These are phyloP conservation scores for Elongisporangium undulatum DNA, from an alignment of 352 stramenopile genomes.

Conservation along the genomic window DNA sequence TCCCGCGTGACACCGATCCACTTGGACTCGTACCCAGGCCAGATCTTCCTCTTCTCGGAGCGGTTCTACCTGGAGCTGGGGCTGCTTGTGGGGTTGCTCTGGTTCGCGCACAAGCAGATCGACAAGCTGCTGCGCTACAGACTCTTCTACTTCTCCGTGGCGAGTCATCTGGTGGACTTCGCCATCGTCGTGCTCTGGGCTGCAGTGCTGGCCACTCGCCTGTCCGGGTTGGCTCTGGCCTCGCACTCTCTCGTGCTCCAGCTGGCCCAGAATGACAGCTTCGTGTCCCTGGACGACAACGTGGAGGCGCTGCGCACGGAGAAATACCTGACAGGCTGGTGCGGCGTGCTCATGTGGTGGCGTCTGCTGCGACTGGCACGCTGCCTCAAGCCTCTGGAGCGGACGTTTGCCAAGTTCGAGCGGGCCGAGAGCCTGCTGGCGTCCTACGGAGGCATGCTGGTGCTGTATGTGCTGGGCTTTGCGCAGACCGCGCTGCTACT, in stretches of 20 bases:
- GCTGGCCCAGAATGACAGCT: constrained; percentile 24
- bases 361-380: constrained; percentile 41
- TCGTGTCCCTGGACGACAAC: constrained; percentile 27
- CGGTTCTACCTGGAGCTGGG: constrained; percentile 50
- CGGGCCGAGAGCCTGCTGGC: constrained; percentile 33
- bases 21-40: constrained; percentile 37
- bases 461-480: constrained; percentile 41
- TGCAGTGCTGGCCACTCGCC: constrained; percentile 23
- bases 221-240: constrained; percentile 22
- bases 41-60: constrained; percentile 33
- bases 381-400: constrained; percentile 37
- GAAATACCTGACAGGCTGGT: constrained; percentile 25
- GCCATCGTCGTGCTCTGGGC: constrained; percentile 39
- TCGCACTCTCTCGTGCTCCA: constrained; percentile 33
- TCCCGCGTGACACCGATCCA: constrained; percentile 30
- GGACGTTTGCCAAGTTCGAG: constrained; percentile 36
- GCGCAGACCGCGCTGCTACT: constrained; percentile 39
- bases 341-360: constrained; percentile 57
- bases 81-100: constrained; percentile 31
- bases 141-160: constrained; percentile 58
- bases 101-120: constrained; percentile 41
- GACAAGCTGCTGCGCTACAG: constrained; percentile 53
- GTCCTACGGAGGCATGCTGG: constrained; percentile 30
- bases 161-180: constrained; percentile 47
- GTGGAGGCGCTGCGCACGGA: constrained; percentile 29